These are phyloP conservation scores for Rhodomyrtus tomentosa DNA, from an alignment of 345 rosid genomes.

Conservation along the genomic window DNA sequence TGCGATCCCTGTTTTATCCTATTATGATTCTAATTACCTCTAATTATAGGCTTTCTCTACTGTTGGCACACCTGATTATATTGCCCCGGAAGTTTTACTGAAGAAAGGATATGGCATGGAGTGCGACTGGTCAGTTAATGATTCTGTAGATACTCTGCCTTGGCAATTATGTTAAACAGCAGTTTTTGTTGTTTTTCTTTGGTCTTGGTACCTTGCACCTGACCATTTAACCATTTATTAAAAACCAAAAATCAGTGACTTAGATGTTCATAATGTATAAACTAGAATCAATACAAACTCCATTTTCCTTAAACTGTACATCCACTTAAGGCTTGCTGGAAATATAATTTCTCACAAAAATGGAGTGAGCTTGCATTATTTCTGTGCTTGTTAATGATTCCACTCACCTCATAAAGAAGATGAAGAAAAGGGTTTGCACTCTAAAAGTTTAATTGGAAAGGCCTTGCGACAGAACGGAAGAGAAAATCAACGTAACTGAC, in stretches of 20 bases:
- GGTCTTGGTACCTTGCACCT: background rate
- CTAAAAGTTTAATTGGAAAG: background rate
- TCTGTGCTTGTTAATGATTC: background rate
- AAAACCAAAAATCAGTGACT: background rate
- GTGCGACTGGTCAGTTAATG: slow-evolving; percentile 68
- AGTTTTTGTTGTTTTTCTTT: background rate
- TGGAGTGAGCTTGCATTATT: background rate
- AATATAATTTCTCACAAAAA: background rate
- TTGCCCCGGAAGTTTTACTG: slow-evolving; percentile 89
- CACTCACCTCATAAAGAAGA: background rate
- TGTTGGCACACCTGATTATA: slow-evolving; percentile 95
- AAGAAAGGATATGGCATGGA: slow-evolving; percentile 95
- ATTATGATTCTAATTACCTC: slow-evolving; percentile 1
- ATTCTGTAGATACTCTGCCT: background rate
- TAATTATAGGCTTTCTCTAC: slow-evolving; percentile 71
- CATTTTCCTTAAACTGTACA: background rate
- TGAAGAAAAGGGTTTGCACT: background rate
- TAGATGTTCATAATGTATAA: background rate
- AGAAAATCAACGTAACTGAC: background rate
- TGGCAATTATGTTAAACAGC: background rate
- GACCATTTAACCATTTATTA: background rate
- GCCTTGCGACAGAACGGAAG: background rate
- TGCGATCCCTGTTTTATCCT: background rate
- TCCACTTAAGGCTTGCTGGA: background rate
- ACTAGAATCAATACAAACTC: background rate